Base-by-base conservation (phyloP, 2,329 filamentous ascomycete genomes). In the Clonostachys solani region DNA sequence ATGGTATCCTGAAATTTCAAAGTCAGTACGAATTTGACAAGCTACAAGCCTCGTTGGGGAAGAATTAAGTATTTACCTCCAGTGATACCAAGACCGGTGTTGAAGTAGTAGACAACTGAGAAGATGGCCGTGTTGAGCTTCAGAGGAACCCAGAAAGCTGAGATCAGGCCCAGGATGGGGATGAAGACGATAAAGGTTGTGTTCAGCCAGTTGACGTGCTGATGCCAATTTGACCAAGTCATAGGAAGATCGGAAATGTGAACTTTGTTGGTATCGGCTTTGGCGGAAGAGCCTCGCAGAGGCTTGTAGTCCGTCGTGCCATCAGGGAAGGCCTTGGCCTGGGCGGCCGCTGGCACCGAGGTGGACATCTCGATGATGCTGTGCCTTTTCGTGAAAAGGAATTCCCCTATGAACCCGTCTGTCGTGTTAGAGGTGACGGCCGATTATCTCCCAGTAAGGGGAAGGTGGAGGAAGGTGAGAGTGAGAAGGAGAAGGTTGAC, bases 131-230 rank as follows among this genome's bases (percentile, higher is more conserved):
- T 95, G 69, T 89, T 83, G 54, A 76, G 67, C 44, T 81, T 75
- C 34, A 92, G 72, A 47, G 89, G 89, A 42, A 89, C 86, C 85
- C 86, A 95, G 70, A 87, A 83, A 45, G 90, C 78, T 47, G 82
- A 78, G 57, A 94, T 68, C 62, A 86, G 79, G 52, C 91, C 91
- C 49, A 80, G 74, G 43, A 92, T 52, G 40, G 92, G 91, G 42
- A 95, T 78, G 56, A 86, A 76, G 54, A 95, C 68, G 64, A 95
- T 92, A 65, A 96, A 80, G 52, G 77, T 79, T 52, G 89, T 84
- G 68, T 95, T 96, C 56, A 96, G 78, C 90, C 91, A 96, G 78
- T 95, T 91, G 75, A 96, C 80, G 64, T 96, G 91, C 73, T 92
- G 86, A 72, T 91, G 84, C 88, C 89, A 94, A 75, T 95, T 96